Conservation (phyloP, 441 rosid species). For the Breynia disticha region DNA sequence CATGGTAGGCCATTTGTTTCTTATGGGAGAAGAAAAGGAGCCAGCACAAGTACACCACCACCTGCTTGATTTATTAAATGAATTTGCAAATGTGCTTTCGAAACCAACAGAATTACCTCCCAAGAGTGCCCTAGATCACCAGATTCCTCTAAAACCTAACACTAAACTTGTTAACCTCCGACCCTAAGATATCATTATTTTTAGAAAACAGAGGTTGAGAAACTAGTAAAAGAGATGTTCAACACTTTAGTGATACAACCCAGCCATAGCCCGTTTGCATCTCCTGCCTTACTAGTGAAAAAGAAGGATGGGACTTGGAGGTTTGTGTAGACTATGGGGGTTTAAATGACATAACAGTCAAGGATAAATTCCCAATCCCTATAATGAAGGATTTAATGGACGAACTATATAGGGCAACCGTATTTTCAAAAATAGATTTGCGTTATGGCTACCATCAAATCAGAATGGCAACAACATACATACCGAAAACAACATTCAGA, state of each 20-base stretch:
- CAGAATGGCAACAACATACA: too few relatives aligned
- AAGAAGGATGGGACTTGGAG: neutral
- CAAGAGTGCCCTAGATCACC: neutral
- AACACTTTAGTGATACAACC: neutral
- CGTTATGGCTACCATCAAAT: too few relatives aligned
- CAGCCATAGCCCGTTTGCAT: neutral
- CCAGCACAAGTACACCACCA: too few relatives aligned
- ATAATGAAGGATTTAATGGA: too few relatives aligned
- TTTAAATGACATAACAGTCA: neutral
- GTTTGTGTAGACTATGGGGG: neutral
- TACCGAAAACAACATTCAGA: too few relatives aligned
- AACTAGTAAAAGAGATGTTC: neutral
- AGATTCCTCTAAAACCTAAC: neutral
- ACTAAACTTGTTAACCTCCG: neutral
- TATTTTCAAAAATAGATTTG: too few relatives aligned
- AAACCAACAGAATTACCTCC: too few relatives aligned
- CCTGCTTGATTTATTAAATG: too few relatives aligned
- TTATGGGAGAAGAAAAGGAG: too few relatives aligned
- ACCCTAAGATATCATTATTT: neutral
- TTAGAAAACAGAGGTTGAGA: neutral
- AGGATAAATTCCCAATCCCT: neutral
- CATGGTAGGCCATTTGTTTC: too few relatives aligned
- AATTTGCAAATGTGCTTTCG: too few relatives aligned
- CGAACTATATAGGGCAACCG: too few relatives aligned
- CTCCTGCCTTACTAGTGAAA: neutral